Conservation (phyloP, 2,329 filamentous ascomycete species). For the Xylaria sp. region DNA sequence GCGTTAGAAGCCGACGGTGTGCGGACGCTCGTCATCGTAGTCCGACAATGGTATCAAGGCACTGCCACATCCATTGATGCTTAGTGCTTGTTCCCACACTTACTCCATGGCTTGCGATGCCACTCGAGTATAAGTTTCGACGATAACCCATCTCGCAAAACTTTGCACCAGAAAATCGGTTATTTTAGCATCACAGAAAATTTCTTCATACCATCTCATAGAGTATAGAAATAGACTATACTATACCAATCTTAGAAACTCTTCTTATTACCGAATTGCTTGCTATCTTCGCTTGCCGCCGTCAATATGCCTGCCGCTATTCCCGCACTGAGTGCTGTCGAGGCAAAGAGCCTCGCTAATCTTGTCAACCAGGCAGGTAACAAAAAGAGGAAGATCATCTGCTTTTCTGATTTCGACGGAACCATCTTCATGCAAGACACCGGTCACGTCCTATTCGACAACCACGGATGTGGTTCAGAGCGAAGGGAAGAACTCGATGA, state of each 20-base stretch:
- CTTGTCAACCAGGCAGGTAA: slow-evolving; percentile 46
- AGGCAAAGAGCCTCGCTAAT: slow-evolving; percentile 45
- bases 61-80: slow-evolving; percentile 9
- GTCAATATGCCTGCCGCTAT: slow-evolving; percentile 54
- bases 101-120: neutral
- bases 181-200: neutral
- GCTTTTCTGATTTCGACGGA: slow-evolving; percentile 74
- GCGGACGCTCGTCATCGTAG: slow-evolving; percentile 1
- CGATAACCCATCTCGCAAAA: neutral
- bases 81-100: neutral
- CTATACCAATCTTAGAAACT: neutral
- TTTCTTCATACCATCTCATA: neutral
- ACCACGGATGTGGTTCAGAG: slow-evolving; percentile 68
- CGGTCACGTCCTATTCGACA: slow-evolving; percentile 74
- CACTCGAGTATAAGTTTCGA: slow-evolving; percentile 19
- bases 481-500: slow-evolving; percentile 66
- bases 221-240: slow-evolving; percentile 3
- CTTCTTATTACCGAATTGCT: neutral
- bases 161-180: neutral
- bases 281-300: neutral
- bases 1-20: neutral
- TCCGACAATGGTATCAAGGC: slow-evolving; percentile 4
- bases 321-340: slow-evolving; percentile 47
- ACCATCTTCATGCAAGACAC: slow-evolving; percentile 79
- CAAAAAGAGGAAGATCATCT: slow-evolving; percentile 66